phyloP scores from a whole-genome alignment of 768 basidiomycete species.

The Russula sp. region DNA sequence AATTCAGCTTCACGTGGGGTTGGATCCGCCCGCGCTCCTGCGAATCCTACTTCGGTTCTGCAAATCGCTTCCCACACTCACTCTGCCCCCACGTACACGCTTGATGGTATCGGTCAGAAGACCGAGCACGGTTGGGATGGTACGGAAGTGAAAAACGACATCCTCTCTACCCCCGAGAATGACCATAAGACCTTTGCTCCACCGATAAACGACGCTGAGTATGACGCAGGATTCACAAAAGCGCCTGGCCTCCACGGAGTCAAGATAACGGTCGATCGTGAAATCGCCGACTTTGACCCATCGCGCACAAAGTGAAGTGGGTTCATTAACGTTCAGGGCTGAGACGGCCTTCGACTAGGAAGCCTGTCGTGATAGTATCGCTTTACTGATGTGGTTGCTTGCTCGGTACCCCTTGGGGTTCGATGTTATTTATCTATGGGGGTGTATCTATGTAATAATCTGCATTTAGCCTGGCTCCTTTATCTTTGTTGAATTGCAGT shows the following conservation, averaged over 20 bases:
- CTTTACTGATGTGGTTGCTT: not conserved
- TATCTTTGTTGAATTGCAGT: not conserved
- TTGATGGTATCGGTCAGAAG: slow-evolving; percentile 27
- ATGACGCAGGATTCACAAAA: slow-evolving; percentile 17
- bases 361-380: not conserved
- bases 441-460: not conserved
- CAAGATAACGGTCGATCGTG: slow-evolving; percentile 21
- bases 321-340: not conserved
- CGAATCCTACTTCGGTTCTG: slow-evolving; percentile 21
- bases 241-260: slow-evolving; percentile 13
- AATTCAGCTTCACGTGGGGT: slow-evolving; percentile 39
- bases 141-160: slow-evolving; percentile 13
- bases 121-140: slow-evolving; percentile 17
- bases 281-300: slow-evolving; percentile 16
- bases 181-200: slow-evolving; percentile 2
- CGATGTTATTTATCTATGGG: not conserved
- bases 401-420: not conserved
- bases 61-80: slow-evolving; percentile 19
- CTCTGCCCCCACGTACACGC: slow-evolving; percentile 26
- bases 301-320: slow-evolving; percentile 6
- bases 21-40: slow-evolving; percentile 38
- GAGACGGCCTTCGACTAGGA: not conserved
- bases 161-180: not conserved
- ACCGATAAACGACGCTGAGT: slow-evolving; percentile 20
- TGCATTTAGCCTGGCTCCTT: not conserved